These are phyloP conservation scores for Lathyrus oleraceus DNA, from an alignment of 306 rosid genomes.

Conservation along the genomic window DNA sequence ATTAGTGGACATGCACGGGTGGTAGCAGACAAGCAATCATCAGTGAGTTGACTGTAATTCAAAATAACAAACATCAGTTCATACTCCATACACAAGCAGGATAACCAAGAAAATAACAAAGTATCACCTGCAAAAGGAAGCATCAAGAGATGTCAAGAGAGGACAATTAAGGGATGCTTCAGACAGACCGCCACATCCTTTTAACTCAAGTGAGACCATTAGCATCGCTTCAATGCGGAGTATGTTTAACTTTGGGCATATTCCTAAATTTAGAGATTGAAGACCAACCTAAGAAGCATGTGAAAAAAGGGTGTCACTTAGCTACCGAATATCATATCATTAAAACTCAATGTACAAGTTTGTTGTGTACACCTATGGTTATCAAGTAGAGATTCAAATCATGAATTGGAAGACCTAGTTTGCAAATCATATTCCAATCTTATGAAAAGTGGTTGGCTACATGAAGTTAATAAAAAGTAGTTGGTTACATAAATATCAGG, in stretches of 20 bases:
- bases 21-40: slow-evolving; percentile 89
- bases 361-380: not conserved
- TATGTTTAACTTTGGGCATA: slow-evolving; percentile 82
- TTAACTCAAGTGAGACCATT: slow-evolving; percentile 90
- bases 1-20: slow-evolving; percentile 81
- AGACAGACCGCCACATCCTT: slow-evolving; percentile 93
- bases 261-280: slow-evolving; percentile 83
- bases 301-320: slow-evolving; percentile 8
- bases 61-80: slow-evolving; percentile 40
- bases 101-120: slow-evolving; percentile 9
- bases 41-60: slow-evolving; percentile 76
- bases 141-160: slow-evolving; percentile 82
- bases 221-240: slow-evolving; percentile 71
- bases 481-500: not conserved
- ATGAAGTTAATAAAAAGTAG: not conserved
- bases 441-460: not conserved
- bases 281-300: slow-evolving; percentile 78
- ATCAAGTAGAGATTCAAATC: not conserved
- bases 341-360: not conserved
- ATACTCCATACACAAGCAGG: slow-evolving; percentile 30
- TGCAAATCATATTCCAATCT: not conserved
- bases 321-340: slow-evolving; percentile 1
- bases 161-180: slow-evolving; percentile 93
- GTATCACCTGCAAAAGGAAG: slow-evolving; percentile 93
- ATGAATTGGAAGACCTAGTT: not conserved